Conservation (phyloP, 768 basidiomycete species). For the Psilocybe subaeruginosa region DNA sequence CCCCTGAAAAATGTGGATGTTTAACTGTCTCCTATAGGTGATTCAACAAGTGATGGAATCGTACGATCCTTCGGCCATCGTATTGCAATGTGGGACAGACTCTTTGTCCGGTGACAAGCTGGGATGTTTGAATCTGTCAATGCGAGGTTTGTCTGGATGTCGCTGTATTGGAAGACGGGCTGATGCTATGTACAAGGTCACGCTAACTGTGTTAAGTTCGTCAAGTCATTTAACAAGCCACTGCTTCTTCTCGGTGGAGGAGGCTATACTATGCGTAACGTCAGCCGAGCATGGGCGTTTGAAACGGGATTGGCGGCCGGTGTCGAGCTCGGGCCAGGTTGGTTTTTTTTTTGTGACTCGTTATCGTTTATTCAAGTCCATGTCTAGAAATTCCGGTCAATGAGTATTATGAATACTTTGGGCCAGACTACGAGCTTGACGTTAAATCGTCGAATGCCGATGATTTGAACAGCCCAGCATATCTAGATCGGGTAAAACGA, state of each 20-base stretch:
- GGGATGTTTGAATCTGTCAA: conserved; percentile 94
- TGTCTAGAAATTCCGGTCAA: conserved; percentile 90
- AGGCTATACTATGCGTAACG: conserved; percentile 98
- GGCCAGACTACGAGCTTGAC: conserved; percentile 95
- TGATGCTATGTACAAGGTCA: conserved; percentile 59
- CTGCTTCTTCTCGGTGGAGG: conserved; percentile 95
- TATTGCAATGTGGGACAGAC: conserved; percentile 97
- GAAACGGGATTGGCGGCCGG: conserved; percentile 99
- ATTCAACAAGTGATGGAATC: conserved; percentile 93
- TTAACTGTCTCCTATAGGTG: conserved; percentile 52
- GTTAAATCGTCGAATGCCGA: conserved; percentile 95
- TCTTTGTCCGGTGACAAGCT: conserved; percentile 96
- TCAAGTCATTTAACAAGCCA: conserved; percentile 95
- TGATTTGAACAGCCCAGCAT: conserved; percentile 91
- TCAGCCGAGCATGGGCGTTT: conserved; percentile 96
- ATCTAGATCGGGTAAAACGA: conserved; percentile 89
- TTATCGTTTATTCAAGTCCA: background rate
- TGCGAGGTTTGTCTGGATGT: conserved; percentile 64
- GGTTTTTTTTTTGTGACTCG: conserved; percentile 10
- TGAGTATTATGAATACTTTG: conserved; percentile 99
- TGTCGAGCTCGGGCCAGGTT: conserved; percentile 87
- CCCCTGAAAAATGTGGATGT: background rate
- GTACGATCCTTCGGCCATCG: conserved; percentile 93
- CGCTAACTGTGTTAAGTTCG: conserved; percentile 95
- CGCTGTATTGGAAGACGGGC: background rate